Percentiles rank a stretch among this genome's conserved stretches.
These are phyloP conservation scores for Cerrena zonata DNA, from an alignment of 1,284 basidiomycete genomes.

Conservation along the genomic window DNA sequence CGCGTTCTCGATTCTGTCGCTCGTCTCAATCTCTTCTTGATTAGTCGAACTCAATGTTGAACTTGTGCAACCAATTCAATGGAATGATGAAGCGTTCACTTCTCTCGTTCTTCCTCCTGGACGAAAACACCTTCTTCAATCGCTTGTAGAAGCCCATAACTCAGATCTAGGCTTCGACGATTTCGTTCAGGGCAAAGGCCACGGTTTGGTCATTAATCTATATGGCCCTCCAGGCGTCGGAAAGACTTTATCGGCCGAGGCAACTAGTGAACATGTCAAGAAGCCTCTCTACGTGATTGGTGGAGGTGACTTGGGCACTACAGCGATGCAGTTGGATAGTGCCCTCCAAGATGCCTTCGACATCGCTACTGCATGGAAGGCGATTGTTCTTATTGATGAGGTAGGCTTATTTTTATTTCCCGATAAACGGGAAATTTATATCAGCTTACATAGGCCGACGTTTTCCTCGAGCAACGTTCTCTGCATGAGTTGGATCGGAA, in stretches of 20 bases:
- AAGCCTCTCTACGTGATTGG: constrained; percentile 56
- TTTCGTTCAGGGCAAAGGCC: constrained; percentile 58
- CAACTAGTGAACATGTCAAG: constrained; percentile 54
- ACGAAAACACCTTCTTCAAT: constrained; percentile 49
- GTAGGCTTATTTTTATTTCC: constrained; percentile 8
- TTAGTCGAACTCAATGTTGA: constrained; percentile 53
- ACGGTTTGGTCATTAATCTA: constrained; percentile 54
- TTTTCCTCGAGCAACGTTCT: constrained; percentile 61
- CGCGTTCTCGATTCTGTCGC: neutral
- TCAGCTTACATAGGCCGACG: constrained; percentile 20
- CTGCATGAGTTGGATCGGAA: constrained; percentile 56
- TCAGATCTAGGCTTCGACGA: constrained; percentile 50
- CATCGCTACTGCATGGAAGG: constrained; percentile 56
- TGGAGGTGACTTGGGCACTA: constrained; percentile 53
- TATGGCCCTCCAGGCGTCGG: constrained; percentile 61
- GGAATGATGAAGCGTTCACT: constrained; percentile 53
- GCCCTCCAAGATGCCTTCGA: constrained; percentile 28
- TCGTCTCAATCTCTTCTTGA: neutral
- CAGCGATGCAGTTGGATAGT: constrained; percentile 30
- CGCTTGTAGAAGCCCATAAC: constrained; percentile 54
- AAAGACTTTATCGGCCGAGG: constrained; percentile 47
- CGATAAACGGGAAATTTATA: neutral
- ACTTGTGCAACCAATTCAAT: constrained; percentile 43
- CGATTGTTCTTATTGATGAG: constrained; percentile 60
- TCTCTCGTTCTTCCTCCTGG: constrained; percentile 50